Base-by-base conservation (phyloP, 2,329 filamentous ascomycete species). In the Chrysoporthe austroafricana region DNA sequence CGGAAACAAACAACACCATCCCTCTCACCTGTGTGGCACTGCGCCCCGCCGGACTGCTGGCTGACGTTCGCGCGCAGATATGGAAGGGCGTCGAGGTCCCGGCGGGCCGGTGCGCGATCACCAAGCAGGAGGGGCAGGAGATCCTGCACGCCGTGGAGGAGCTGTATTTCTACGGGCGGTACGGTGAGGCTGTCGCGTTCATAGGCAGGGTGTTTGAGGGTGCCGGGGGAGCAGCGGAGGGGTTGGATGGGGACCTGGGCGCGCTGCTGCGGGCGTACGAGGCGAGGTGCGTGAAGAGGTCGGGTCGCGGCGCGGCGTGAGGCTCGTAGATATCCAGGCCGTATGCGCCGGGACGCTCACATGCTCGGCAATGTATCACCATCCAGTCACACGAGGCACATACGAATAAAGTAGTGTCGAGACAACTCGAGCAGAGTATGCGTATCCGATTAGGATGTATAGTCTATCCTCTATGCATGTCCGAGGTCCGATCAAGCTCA, bases 71-170 rank as follows among this genome's bases (percentile, higher is more conserved):
- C 52, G 21, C 65, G 14, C 21, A 87, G 85, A 79, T 87, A 34
- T 77, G 79, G 73, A 76, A 81, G 56, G 77, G 75, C 0, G 75
- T 86, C 46, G 68, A 73, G 6, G 71, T 86, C 2, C 84, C 85
- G 0, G 70, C 85, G 13, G 71, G 70, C 2, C 70, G 73, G 11
- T 69, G 65, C 39, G 68, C 60, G 43, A 73, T 80, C 4, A 76
- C 78, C 43, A 88, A 87, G 72, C 80, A 80, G 54, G 78, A 82
- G 44, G 77, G 80, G 1, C 84, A 87, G 70, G 80, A 83, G n/a
- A 71, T 85, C 11, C 68, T 87, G 26, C 85, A 88, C 72, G 86
- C 85, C 0, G 82, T 85, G 8, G 85, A 88, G 73, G 86, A 88
- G 75, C 77, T 88, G 57, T 88, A 88, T 72, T 88, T 85, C 73